Evolutionary conservation across 305 asterid genomes (phyloP).

Genomic region (Fraxinus platypoda): DNA sequence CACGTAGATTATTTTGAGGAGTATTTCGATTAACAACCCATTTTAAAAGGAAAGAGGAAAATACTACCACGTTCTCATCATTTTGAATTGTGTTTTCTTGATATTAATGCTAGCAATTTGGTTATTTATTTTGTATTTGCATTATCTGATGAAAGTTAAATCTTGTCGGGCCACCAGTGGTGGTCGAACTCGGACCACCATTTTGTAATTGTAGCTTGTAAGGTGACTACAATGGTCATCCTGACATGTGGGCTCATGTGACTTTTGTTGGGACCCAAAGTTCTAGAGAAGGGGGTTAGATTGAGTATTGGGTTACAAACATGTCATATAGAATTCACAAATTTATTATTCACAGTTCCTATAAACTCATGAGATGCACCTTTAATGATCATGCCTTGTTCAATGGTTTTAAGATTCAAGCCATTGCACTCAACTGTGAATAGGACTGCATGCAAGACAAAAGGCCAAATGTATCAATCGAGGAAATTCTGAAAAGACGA

Average conservation of each 20-base stretch:
- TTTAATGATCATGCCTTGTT: not conserved
- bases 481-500: not conserved
- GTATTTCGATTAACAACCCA: not conserved
- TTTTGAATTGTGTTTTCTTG: not conserved
- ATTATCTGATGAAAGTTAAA: not conserved
- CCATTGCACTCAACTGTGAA: not conserved
- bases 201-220: constrained; percentile 14
- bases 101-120: not conserved
- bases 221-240: constrained; percentile 1
- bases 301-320: not conserved
- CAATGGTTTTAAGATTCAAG: not conserved
- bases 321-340: not conserved
- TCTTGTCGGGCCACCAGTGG: not conserved
- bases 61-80: not conserved
- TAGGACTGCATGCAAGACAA: not conserved
- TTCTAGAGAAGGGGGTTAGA: not conserved
- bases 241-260: constrained; percentile 17
- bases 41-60: constrained; percentile 1
- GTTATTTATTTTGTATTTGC: constrained; percentile 6
- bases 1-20: not conserved
- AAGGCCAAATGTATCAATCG: not conserved
- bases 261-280: constrained; percentile 4
- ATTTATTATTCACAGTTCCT: not conserved
- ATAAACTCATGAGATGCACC: not conserved
- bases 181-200: constrained; percentile 11